These are phyloP conservation scores for Serpula lacrymans DNA, from an alignment of 768 basidiomycete genomes.

Conservation along the genomic window DNA sequence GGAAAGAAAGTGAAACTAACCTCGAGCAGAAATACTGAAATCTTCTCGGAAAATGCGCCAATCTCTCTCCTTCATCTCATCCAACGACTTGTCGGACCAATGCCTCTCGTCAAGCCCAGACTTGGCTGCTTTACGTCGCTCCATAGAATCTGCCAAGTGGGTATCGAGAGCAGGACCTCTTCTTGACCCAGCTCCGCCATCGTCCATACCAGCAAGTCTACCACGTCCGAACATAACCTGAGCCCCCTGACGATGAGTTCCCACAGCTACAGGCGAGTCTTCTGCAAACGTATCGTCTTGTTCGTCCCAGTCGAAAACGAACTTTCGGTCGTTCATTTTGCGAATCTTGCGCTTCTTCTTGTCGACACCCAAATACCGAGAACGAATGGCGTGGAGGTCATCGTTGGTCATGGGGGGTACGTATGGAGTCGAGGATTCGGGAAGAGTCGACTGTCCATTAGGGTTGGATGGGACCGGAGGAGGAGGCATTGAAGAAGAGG, in stretches of 20 bases:
- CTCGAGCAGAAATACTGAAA: slow-evolving; percentile 92
- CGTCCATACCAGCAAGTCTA: slow-evolving; percentile 83
- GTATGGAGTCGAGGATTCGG: slow-evolving; percentile 38
- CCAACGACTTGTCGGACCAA: slow-evolving; percentile 92
- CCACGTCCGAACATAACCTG: slow-evolving; percentile 89
- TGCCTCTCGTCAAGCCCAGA: slow-evolving; percentile 89
- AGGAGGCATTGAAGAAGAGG: slow-evolving; percentile 45
- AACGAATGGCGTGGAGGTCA: slow-evolving; percentile 81
- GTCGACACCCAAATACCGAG: slow-evolving; percentile 91
- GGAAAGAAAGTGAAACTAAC: slow-evolving; percentile 36
- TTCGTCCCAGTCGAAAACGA: slow-evolving; percentile 99
- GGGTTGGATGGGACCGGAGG: slow-evolving; percentile 33
- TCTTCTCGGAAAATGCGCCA: slow-evolving; percentile 99
- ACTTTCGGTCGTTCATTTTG: slow-evolving; percentile 94
- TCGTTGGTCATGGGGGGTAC: slow-evolving; percentile 72
- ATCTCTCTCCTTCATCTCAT: slow-evolving; percentile 94
- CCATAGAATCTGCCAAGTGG: slow-evolving; percentile 78
- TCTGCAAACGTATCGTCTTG: slow-evolving; percentile 90
- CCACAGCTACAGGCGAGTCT: slow-evolving; percentile 70
- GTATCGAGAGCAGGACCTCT: slow-evolving; percentile 31
- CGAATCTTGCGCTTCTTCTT: slow-evolving; percentile 93
- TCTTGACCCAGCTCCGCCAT: slow-evolving; percentile 44
- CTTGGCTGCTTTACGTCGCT: slow-evolving; percentile 77
- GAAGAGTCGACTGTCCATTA: slow-evolving; percentile 20
- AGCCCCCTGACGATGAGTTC: slow-evolving; percentile 72